These are phyloP conservation scores for Giardia muris DNA, from an alignment of 208 protist species.

Conservation along the genomic window DNA sequence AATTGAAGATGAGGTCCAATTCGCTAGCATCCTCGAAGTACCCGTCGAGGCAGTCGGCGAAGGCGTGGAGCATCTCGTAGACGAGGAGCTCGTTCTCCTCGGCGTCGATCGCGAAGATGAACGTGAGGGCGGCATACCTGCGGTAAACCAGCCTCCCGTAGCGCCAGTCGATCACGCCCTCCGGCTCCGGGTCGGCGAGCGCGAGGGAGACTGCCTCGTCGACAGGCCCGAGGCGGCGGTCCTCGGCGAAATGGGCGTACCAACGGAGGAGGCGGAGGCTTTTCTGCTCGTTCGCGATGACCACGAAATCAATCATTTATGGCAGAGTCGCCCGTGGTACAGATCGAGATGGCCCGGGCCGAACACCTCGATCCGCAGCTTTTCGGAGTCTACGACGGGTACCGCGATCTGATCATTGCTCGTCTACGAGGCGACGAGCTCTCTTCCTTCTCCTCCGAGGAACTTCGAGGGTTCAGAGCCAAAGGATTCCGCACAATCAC, in stretches of 20 bases:
- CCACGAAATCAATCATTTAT: slow-evolving; percentile 40
- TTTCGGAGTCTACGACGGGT: not conserved
- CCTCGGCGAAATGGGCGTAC: slow-evolving; percentile 31
- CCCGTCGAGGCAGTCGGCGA: slow-evolving; percentile 37
- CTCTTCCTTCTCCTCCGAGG: not conserved
- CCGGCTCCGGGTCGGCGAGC: not conserved
- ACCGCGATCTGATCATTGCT: not conserved
- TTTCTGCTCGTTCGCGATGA: slow-evolving; percentile 34
- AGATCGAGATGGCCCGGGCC: not conserved
- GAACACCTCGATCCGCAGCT: not conserved
- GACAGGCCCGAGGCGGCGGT: slow-evolving; percentile 16
- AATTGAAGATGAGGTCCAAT: slow-evolving; percentile 45
- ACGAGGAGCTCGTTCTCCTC: slow-evolving; percentile 42
- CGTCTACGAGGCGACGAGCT: not conserved
- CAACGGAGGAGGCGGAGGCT: slow-evolving; percentile 35
- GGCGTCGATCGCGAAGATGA: slow-evolving; percentile 39
- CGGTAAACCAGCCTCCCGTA: slow-evolving; percentile 31
- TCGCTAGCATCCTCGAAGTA: slow-evolving; percentile 44
- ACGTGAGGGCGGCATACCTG: slow-evolving; percentile 39
- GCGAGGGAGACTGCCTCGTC: slow-evolving; percentile 30
- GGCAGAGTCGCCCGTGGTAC: not conserved
- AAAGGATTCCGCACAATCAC: not conserved
- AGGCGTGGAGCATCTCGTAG: slow-evolving; percentile 40
- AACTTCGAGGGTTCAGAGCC: not conserved
- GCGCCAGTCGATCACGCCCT: slow-evolving; percentile 35